These are phyloP conservation scores for Castanea mollissima DNA, from an alignment of 306 rosid genomes.

Conservation along the genomic window DNA sequence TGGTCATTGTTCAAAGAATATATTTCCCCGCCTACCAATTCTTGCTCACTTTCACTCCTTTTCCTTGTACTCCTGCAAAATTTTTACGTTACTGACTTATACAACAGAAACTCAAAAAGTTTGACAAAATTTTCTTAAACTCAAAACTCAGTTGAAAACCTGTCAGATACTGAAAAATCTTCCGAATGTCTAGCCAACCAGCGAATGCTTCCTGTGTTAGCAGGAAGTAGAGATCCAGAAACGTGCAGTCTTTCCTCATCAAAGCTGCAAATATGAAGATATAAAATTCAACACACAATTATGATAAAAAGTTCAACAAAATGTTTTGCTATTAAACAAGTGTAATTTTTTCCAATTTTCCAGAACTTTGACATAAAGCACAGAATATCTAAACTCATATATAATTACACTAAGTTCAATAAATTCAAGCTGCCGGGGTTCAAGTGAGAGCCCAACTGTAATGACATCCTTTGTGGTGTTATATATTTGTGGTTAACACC, in stretches of 20 bases:
- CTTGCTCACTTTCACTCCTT: slow-evolving; percentile 41
- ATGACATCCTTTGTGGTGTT: too few relatives aligned
- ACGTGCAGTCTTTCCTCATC: slow-evolving; percentile 70
- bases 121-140: neutral
- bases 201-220: slow-evolving; percentile 65
- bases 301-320: neutral
- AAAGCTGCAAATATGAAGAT: slow-evolving; percentile 55
- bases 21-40: slow-evolving; percentile 20
- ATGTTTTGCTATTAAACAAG: neutral
- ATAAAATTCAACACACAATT: neutral
- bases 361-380: neutral
- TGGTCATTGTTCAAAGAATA: slow-evolving; percentile 26
- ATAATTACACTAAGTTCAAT: neutral
- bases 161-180: slow-evolving; percentile 35
- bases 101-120: neutral
- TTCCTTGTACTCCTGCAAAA: slow-evolving; percentile 44
- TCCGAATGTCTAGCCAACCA: slow-evolving; percentile 62
- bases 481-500: too few relatives aligned
- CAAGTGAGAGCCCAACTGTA: too few relatives aligned
- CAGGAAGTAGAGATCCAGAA: slow-evolving; percentile 64
- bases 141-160: slow-evolving; percentile 36
- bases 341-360: neutral
- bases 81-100: neutral
- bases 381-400: neutral
- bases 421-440: neutral